Evolutionary conservation across 768 basidiomycete species (phyloP).

Genomic region (Holtermannia corniformis): DNA sequence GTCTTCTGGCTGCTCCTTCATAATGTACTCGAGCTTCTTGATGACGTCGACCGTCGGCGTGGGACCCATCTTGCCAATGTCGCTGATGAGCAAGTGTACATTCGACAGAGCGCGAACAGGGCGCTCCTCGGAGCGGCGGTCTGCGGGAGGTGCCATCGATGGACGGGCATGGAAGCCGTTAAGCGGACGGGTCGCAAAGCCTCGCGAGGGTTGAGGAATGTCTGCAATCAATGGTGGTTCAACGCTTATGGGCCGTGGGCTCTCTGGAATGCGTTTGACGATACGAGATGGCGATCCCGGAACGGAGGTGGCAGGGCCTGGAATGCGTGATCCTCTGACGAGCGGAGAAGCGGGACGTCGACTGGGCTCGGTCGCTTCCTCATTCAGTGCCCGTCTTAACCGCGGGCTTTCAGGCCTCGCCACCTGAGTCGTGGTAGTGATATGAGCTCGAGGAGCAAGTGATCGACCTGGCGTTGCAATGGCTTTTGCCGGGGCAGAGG

Average conservation of each 20-base stretch:
- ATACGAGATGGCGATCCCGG: neutral
- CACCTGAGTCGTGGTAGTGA: neutral
- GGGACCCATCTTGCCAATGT: constrained; percentile 78
- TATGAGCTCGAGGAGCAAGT: constrained; percentile 5
- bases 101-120: neutral
- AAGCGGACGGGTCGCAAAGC: neutral
- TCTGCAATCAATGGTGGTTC: neutral
- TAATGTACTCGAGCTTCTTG: constrained; percentile 81
- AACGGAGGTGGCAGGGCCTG: neutral
- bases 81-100: constrained; percentile 53
- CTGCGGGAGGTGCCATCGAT: neutral
- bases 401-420: constrained; percentile 17
- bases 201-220: neutral
- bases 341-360: neutral
- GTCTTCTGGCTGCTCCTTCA: constrained; percentile 67
- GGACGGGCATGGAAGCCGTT: neutral
- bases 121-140: neutral
- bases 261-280: neutral
- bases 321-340: neutral
- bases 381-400: constrained; percentile 56
- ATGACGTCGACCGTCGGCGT: constrained; percentile 80
- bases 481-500: neutral
- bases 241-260: neutral
- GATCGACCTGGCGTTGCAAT: neutral
- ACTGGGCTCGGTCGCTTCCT: neutral